Percentiles rank a stretch among this genome's conserved stretches.
phyloP scores from a whole-genome alignment of 257 asterid species.

The Ajuga chamaepitys region DNA sequence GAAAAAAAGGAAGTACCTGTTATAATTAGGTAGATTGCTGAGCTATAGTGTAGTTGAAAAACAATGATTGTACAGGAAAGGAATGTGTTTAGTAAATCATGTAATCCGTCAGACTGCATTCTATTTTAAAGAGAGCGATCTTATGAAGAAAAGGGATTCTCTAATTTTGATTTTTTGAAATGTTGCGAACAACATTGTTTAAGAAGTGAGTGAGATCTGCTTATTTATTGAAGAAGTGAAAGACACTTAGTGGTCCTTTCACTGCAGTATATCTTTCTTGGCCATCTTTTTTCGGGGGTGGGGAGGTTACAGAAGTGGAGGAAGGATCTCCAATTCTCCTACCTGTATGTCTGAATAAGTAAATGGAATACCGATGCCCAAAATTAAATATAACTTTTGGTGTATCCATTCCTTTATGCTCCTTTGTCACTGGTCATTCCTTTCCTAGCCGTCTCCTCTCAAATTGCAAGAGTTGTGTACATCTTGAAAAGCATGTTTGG shows the following conservation, averaged over 20 bases:
- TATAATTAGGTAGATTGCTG: background rate
- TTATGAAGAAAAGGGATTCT: background rate
- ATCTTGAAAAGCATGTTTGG: background rate
- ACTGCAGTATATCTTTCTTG: background rate
- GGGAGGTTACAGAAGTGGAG: background rate
- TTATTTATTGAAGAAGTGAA: background rate
- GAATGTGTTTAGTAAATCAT: background rate
- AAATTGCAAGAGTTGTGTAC: background rate
- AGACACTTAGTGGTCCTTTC: background rate
- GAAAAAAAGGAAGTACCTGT: background rate
- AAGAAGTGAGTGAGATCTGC: background rate
- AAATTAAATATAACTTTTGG: background rate
- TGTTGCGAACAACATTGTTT: background rate
- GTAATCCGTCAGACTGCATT: background rate
- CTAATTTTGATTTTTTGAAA: background rate
- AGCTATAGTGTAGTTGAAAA: background rate
- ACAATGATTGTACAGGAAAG: background rate
- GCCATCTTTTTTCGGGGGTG: background rate
- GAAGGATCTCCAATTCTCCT: background rate
- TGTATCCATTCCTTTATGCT: background rate
- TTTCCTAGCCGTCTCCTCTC: conserved; percentile 1
- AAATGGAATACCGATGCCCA: background rate
- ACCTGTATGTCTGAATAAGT: background rate
- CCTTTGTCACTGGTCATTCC: background rate
- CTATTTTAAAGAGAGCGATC: background rate